These are phyloP conservation scores for Boletus subcaerulescens DNA, from an alignment of 768 basidiomycete species.

Conservation along the genomic window DNA sequence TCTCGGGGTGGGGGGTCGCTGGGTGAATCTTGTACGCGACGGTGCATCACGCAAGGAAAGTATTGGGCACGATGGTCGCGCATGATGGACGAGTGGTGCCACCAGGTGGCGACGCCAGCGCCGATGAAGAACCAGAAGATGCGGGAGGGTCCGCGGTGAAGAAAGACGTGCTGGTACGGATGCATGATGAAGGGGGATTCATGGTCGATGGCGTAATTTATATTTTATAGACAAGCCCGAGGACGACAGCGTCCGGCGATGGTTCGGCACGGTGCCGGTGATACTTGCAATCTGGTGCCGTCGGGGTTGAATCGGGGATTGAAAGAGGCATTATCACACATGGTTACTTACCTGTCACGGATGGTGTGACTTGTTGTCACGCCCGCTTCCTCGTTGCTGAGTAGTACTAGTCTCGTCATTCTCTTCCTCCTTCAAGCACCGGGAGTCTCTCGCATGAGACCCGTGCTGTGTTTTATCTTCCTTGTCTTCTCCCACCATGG, in stretches of 20 bases:
- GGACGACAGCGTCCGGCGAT: conserved; percentile 27
- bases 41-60: conserved; percentile 29
- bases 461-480: neutral
- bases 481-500: conserved; percentile 15
- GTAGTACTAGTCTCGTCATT: neutral
- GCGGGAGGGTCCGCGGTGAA: conserved; percentile 49
- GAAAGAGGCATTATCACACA: neutral
- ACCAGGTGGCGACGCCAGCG: conserved; percentile 40
- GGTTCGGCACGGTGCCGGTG: conserved; percentile 12
- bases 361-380: conserved; percentile 25
- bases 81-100: conserved; percentile 40
- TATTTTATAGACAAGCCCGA: conserved; percentile 17
- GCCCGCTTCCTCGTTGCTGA: conserved; percentile 15
- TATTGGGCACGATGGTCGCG: conserved; percentile 38
- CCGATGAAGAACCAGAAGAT: conserved; percentile 69
- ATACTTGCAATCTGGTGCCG: conserved; percentile 13
- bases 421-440: neutral
- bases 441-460: neutral
- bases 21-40: conserved; percentile 11
- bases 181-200: conserved; percentile 17
- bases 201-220: conserved; percentile 7
- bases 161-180: conserved; percentile 15
- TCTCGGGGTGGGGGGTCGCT: conserved; percentile 7
- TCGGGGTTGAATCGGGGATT: conserved; percentile 10
- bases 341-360: conserved; percentile 7